Conservation (phyloP, 1,139 yeast genomes). For the Debaryomycetaceae sp. region DNA sequence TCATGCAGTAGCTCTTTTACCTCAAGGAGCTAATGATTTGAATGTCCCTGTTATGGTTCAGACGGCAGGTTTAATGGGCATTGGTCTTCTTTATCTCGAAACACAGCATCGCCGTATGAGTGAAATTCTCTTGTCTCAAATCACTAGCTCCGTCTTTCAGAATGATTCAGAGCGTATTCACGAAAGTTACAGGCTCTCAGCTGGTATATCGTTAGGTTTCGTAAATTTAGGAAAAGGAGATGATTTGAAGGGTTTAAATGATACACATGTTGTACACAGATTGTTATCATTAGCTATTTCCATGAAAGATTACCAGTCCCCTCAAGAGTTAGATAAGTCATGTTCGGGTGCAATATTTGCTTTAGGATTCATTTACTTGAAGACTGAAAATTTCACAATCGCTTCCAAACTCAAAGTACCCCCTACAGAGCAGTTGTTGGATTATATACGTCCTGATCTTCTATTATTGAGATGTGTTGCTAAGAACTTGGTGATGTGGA, state of each 20-base stretch:
- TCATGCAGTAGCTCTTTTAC: conserved; percentile 88
- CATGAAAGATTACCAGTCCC: conserved; percentile 67
- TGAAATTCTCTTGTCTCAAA: conserved; percentile 69
- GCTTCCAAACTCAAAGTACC: conserved; percentile 70
- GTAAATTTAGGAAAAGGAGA: conserved; percentile 82
- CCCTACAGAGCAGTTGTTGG: conserved; percentile 54
- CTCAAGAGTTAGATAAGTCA: conserved; percentile 65
- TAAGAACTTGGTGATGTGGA: conserved; percentile 77
- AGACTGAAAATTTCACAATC: conserved; percentile 56
- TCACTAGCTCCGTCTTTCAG: conserved; percentile 53
- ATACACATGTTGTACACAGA: conserved; percentile 67
- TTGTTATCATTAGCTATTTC: conserved; percentile 60
- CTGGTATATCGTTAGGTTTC: conserved; percentile 85
- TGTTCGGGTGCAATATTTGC: conserved; percentile 83
- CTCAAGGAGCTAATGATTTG: conserved; percentile 86
- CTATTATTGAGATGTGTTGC: conserved; percentile 68
- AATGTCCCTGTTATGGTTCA: conserved; percentile 84
- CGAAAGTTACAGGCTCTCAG: conserved; percentile 85
- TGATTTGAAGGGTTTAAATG: conserved; percentile 59
- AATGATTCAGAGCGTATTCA: conserved; percentile 57
- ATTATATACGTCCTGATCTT: conserved; percentile 79
- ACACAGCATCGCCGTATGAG: conserved; percentile 88
- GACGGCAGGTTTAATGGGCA: conserved; percentile 87
- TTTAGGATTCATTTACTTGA: conserved; percentile 67
- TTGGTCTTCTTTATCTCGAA: conserved; percentile 77